Percentiles rank a stretch among this genome's conserved stretches.
Conservation (phyloP, 2,329 filamentous ascomycete species). For the Penicillium sclerotiorum region DNA sequence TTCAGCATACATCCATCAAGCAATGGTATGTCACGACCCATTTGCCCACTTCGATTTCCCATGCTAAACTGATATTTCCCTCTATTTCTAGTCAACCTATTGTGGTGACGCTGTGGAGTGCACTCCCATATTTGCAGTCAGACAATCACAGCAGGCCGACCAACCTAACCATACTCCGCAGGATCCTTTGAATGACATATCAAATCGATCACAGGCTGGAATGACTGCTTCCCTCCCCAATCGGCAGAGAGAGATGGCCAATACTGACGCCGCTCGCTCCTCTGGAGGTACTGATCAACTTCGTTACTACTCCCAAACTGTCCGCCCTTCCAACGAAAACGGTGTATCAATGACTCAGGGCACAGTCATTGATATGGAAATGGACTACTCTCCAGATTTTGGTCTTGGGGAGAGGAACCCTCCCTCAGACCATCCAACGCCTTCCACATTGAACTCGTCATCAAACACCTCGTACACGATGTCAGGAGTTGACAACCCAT, state of each 20-base stretch:
- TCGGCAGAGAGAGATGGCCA: slow-evolving; percentile 22
- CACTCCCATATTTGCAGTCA: slow-evolving; percentile 10
- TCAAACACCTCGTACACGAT: slow-evolving; percentile 41
- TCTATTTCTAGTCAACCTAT: slow-evolving; percentile 15
- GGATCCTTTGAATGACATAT: slow-evolving; percentile 4
- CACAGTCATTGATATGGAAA: slow-evolving; percentile 27
- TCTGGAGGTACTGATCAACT: slow-evolving; percentile 3
- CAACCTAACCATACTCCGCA: too few species aligned
- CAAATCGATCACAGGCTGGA: slow-evolving; percentile 6
- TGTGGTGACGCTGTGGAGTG: slow-evolving; percentile 15
- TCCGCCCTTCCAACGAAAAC: slow-evolving; percentile 6
- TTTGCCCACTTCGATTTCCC: too few species aligned
- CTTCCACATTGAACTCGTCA: slow-evolving; percentile 40
- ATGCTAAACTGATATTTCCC: too few species aligned
- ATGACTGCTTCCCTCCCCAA: slow-evolving; percentile 29
- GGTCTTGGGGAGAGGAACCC: slow-evolving; percentile 34
- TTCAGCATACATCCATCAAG: slow-evolving; percentile 7
- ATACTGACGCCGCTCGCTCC: background rate
- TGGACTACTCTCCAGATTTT: slow-evolving; percentile 36
- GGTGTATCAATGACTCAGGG: slow-evolving; percentile 2
- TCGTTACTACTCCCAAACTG: slow-evolving; percentile 13
- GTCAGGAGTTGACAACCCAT: slow-evolving; percentile 30
- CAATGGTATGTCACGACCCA: slow-evolving; percentile 14
- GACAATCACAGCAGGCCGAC: too few species aligned
- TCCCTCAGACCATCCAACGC: slow-evolving; percentile 39